Base-by-base conservation (phyloP, 768 basidiomycete genomes). In the Dioszegia hungarica region DNA sequence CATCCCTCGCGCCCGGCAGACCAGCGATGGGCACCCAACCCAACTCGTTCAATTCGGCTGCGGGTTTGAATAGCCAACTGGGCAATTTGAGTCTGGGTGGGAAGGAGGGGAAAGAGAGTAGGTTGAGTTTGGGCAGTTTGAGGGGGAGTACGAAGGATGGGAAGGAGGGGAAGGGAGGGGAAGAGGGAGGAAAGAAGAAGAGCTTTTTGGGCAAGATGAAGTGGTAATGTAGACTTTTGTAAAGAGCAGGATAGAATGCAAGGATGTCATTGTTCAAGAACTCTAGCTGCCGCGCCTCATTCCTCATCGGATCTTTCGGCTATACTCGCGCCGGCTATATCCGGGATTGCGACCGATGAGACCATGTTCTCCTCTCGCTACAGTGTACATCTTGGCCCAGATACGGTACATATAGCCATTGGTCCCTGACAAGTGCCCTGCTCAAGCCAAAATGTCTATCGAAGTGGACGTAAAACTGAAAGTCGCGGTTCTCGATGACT, bases 191-290 rank as follows among this genome's bases (percentile, higher is more conserved):
- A 20, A 57, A 61, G 55, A 64, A 64, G 53, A 64, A 64, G 49
- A 59, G 59, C 29, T 44, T 60, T 24, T 61, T 64, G 33, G 55
- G 55, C 17, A 64, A 64, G 59, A 60, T 64, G 62, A 64, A 64
- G 49, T 60, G 59, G 59, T 64, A 51, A 22, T 43, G 22, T 22
- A n/a, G n/a, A n/a, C n/a, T n/a, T n/a, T n/a, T n/a, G n/a, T n/a
- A n/a, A n/a, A n/a, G n/a, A n/a, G n/a, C n/a, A n/a, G n/a, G n/a
- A n/a, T n/a, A n/a, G n/a, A n/a, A n/a, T n/a, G n/a, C n/a, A n/a
- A n/a, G n/a, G n/a, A n/a, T n/a, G n/a, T n/a, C n/a, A n/a, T n/a
- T n/a, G n/a, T n/a, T n/a, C n/a, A n/a, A n/a, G n/a, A n/a, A n/a
- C n/a, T n/a, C n/a, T n/a, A n/a, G n/a, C n/a, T n/a, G n/a, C n/a